Evolutionary conservation across 192 early-diverging fungal genomes (phyloP).

Genomic region (Coemansia sp.): DNA sequence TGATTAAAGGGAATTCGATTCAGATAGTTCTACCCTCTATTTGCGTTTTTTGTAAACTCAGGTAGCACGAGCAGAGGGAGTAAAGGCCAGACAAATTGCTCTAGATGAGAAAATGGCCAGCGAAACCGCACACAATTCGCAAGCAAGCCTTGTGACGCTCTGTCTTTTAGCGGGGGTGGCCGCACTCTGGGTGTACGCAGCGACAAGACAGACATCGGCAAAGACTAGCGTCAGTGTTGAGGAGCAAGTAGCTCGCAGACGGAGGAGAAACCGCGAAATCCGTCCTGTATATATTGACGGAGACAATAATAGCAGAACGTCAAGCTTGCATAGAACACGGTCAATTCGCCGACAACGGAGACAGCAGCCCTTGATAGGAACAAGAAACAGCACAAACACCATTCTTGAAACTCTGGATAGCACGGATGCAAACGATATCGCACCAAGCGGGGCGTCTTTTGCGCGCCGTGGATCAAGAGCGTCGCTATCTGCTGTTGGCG

Average conservation of each 20-base stretch:
- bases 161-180: conserved; percentile 42
- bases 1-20: neutral
- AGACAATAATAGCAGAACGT: conserved; percentile 1
- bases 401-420: neutral
- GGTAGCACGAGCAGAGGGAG: neutral
- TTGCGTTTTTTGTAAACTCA: neutral
- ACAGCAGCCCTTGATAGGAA: neutral
- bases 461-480: conserved; percentile 5
- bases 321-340: conserved; percentile 30
- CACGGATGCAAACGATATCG: neutral
- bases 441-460: neutral
- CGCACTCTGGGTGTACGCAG: conserved; percentile 45
- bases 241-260: conserved; percentile 9
- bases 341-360: conserved; percentile 44
- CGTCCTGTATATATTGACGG: neutral
- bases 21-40: neutral
- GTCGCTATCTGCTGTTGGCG: conserved; percentile 3
- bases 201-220: conserved; percentile 9
- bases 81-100: neutral
- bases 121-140: conserved; percentile 14
- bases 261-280: conserved; percentile 17
- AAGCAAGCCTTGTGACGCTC: conserved; percentile 41
- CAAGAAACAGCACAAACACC: neutral
- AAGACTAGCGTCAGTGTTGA: neutral
- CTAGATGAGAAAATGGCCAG: neutral